Evolutionary conservation across 2,329 filamentous ascomycete species (phyloP), one percentile per base, ranked within the genome.

Genomic region (Teratosphaeria gauchensis): DNA sequence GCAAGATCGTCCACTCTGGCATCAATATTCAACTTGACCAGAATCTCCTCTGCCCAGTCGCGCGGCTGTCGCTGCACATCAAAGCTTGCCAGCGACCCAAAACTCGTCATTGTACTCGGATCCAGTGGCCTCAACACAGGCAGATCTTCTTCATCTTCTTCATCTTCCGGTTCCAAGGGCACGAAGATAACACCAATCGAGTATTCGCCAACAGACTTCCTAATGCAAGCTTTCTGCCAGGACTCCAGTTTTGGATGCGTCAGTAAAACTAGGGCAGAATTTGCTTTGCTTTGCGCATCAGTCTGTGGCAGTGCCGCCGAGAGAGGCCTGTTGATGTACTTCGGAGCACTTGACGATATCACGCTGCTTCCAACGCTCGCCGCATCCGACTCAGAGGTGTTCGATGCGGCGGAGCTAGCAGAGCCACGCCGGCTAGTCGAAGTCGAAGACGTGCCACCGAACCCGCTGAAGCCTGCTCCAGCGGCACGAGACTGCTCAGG

Each of bases 141-240:
- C 42, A 54, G 46, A 11, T 48, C 42, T 6, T 21, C n/a, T 21
- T 11, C n/a, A 4, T 21, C 42, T 51, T 61, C 56, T n/a, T 59
- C 54, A 21, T 59, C 53, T n/a, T 48, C 56, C 7, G 51, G 38
- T 21, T 58, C 46, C 53, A 61, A 33, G 7, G 59, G 59, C 46
- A 61, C 59, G 35, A 61, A 56, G 8, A 58, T 56, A 11, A 53
- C 56, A n/a, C 59, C 59, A 28, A 61, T 58, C 24, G 52, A 48
- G 51, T 58, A 61, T 2, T 56, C 59, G 4, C 54, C 56, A 16
- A 61, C 51, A 8, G 42, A 54, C 8, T 31, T 33, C 16, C 56
- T 38, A 35, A 61, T 61, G 32, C 53, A 56, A 32, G 3, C 19
- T 51, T 53, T 56, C 52, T 61, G 59, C 59, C 56, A 61, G 19